Conservation (phyloP, 352 stramenopile genomes). For the Phytophthora europaea region DNA sequence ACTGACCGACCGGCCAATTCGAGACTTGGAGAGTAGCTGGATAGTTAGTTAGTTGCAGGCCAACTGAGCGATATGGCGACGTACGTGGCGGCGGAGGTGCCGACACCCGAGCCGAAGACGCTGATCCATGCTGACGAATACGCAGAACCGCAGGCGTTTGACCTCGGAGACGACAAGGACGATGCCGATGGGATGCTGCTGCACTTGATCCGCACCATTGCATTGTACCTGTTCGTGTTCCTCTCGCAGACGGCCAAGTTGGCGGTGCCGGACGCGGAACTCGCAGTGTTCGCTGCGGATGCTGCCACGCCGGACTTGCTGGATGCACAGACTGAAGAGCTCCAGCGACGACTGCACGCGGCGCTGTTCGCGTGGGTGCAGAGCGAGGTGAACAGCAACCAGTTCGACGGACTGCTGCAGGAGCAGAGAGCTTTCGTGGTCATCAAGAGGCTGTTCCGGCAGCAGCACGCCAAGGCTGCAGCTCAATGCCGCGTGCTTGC, state of each 20-base stretch:
- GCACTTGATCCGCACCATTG: slow-evolving; percentile 71
- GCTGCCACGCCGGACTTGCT: slow-evolving; percentile 37
- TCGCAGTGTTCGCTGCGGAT: slow-evolving; percentile 29
- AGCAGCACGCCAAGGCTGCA: slow-evolving; percentile 44
- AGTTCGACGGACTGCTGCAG: slow-evolving; percentile 69
- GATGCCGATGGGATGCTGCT: slow-evolving; percentile 52
- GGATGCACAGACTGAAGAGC: slow-evolving; percentile 36
- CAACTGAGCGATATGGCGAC: not conserved
- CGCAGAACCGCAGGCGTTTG: slow-evolving; percentile 11
- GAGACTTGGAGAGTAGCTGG: not conserved
- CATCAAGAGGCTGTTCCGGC: slow-evolving; percentile 65
- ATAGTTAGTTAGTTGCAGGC: not conserved
- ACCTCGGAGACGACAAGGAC: slow-evolving; percentile 1
- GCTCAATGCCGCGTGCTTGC: slow-evolving; percentile 53
- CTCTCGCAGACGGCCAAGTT: slow-evolving; percentile 52
- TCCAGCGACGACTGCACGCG: slow-evolving; percentile 50
- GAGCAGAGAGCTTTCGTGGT: slow-evolving; percentile 61
- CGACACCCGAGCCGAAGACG: not conserved
- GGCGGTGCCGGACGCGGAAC: slow-evolving; percentile 48
- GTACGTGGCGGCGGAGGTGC: not conserved
- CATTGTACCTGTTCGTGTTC: slow-evolving; percentile 69
- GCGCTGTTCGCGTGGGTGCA: slow-evolving; percentile 54
- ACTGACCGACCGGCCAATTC: slow-evolving; percentile 5
- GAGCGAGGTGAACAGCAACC: slow-evolving; percentile 62
- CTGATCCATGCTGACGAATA: slow-evolving; percentile 2